These are phyloP conservation scores for Tuber microsphaerosporum DNA, from an alignment of 495 filamentous ascomycete species.

Conservation along the genomic window DNA sequence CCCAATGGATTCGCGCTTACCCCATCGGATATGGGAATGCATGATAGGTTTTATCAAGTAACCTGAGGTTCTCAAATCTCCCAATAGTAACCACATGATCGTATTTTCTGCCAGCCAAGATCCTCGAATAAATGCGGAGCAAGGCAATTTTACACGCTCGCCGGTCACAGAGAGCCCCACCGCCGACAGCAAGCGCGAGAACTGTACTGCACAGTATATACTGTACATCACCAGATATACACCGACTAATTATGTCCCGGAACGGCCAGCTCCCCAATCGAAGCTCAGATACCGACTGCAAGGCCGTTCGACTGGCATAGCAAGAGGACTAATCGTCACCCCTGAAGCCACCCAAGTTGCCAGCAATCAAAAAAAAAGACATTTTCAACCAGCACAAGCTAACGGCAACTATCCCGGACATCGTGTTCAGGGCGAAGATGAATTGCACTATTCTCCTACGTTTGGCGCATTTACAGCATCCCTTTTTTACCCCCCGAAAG, in stretches of 20 bases:
- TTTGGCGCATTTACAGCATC: background rate
- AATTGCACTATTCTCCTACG: slow-evolving; percentile 3
- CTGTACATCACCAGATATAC: background rate
- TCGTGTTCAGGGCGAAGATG: background rate
- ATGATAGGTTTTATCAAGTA: background rate
- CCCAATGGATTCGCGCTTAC: background rate
- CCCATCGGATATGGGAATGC: background rate
- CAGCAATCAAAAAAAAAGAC: background rate
- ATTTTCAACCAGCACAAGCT: background rate
- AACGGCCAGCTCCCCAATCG: background rate
- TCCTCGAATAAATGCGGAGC: background rate
- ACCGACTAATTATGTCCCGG: background rate
- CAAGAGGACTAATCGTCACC: background rate
- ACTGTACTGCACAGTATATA: background rate
- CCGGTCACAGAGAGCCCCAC: background rate
- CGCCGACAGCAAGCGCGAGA: background rate
- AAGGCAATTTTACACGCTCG: background rate
- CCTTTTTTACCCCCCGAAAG: background rate
- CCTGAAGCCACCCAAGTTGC: background rate
- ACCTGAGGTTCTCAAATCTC: background rate
- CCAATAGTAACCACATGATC: slow-evolving; percentile 2
- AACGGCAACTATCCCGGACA: background rate
- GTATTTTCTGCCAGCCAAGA: background rate
- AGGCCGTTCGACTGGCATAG: background rate
- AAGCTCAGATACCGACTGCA: background rate